Evolutionary conservation across 768 basidiomycete genomes (phyloP), one percentile per base, ranked within the genome.

Genomic region (Strobilomyces echinocephalus): DNA sequence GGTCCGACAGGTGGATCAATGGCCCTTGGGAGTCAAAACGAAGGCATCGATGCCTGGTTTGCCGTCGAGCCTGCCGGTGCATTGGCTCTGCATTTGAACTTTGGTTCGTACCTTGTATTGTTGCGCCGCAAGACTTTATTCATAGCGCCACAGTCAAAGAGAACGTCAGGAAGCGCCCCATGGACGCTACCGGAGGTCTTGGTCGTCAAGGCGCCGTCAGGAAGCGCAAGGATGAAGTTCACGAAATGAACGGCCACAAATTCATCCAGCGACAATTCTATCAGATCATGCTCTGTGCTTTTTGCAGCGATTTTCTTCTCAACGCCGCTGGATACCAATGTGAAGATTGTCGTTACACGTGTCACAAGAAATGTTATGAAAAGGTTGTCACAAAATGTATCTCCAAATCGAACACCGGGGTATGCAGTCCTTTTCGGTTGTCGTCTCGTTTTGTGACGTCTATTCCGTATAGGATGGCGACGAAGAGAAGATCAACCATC

Each of bases 311-410:
- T 64, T 98, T 99, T 76, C 78, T 99, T 53, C 88, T 97, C 69
- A 97, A 98, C 57, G 95, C 93, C 2, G 78, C 88, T 55, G 97
- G 97, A n/a, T 97, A 94, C 72, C 95, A 97, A 73, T 99, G 97
- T 77, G 97, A 98, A 66, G 97, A 99, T 68, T 99, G 97, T 70
- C 87, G 93, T 57, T 99, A 98, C 71, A 93, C 92, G 3, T 99
- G 97, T 72, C 97, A 99, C 79, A 95, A 95, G 78, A 95, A 95
- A 68, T 99, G 97, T 68, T 95, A 95, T 67, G 91, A 95, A 64
- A 97, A 98, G 70, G 95, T 98, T 20, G 93, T 98, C 61, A 99
- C 97, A 5, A 99, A 98, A 72, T 99, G 97, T 76, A 97, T 99
- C 63, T 94, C 93, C 26, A 97, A 97, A 72, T 93, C 92, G 35